Base-by-base conservation (phyloP, 306 rosid species). In the Benincasa hispida region DNA sequence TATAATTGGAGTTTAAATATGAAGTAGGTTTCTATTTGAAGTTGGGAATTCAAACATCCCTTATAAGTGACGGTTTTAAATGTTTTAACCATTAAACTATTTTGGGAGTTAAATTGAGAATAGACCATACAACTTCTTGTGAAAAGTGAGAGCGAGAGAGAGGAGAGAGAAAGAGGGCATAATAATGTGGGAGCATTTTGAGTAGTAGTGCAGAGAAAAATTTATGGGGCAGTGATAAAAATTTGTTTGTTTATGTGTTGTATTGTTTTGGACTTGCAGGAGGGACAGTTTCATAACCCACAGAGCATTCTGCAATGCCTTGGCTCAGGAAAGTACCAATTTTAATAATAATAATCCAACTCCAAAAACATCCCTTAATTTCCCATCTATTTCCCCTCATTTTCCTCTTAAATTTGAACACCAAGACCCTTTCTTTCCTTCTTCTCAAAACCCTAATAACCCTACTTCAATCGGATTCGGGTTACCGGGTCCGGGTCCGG, bases 231-330 rank as follows among this genome's bases (percentile, higher is more conserved):
- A 11, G 68, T 53, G 54, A 34, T 50, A 53, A n/a, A 80, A 24
- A 81, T 77, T 81, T 72, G 81, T 79, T 79, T 69, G 34, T 75
- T 81, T 85, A 35, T 70, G 81, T 35, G 51, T 78, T 83, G 75
- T 76, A 65, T 75, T 76, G 47, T 27, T 42, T 74, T 11, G 63
- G 42, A 87, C 22, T 42, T 15, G 69, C 55, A 92, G 97, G 80
- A 92, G 97, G 84, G 97, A 92, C 86, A 90, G 93, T 79, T 92
- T 92, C 84, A 87, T 90, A 55, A 90, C 97, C 50, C 97, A 92
- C 82, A 90, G 97, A 84, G 96, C 92, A 42, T 92, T 90, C 79
- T 92, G 97, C 65, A 93, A 92, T 76, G 97, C 90, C 53, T 83
- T 92, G 81, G 86, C 96, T 60, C 93, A 87, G 18, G 96, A 92